phyloP scores from a whole-genome alignment of 495 filamentous ascomycete genomes.

The Pyronema domesticum region DNA sequence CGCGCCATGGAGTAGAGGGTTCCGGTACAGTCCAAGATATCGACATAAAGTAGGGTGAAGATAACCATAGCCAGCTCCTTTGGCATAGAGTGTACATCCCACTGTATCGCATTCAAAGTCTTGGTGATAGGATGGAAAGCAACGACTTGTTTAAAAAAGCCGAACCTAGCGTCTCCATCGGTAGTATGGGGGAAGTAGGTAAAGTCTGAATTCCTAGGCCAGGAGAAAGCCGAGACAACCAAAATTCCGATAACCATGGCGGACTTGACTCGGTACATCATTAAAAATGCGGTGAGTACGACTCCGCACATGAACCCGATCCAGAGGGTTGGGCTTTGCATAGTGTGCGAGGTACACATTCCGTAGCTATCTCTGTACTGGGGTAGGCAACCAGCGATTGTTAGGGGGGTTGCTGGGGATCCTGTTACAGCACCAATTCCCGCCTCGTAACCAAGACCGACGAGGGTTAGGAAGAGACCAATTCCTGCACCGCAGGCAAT shows the following conservation, averaged over 20 bases:
- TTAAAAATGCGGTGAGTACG: slow-evolving; percentile 51
- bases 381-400: slow-evolving; percentile 47
- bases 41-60: slow-evolving; percentile 70
- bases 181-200: slow-evolving; percentile 59
- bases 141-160: slow-evolving; percentile 71
- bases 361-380: slow-evolving; percentile 15
- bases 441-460: slow-evolving; percentile 58
- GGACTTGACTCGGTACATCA: slow-evolving; percentile 63
- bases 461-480: slow-evolving; percentile 60
- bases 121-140: slow-evolving; percentile 55
- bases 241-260: slow-evolving; percentile 64
- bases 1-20: slow-evolving; percentile 66
- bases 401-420: slow-evolving; percentile 37
- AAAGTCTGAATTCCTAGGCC: slow-evolving; percentile 55
- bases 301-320: slow-evolving; percentile 69
- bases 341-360: slow-evolving; percentile 32
- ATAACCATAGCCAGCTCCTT: slow-evolving; percentile 51
- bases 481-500: slow-evolving; percentile 69
- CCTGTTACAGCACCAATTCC: slow-evolving; percentile 62
- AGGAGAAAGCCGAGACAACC: slow-evolving; percentile 70
- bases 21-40: slow-evolving; percentile 51
- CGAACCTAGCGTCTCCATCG: slow-evolving; percentile 45
- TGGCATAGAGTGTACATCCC: slow-evolving; percentile 44
- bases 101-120: slow-evolving; percentile 47
- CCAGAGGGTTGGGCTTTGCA: slow-evolving; percentile 64